These are phyloP conservation scores for Petunia axillaris DNA, from an alignment of 257 asterid species.

Conservation along the genomic window DNA sequence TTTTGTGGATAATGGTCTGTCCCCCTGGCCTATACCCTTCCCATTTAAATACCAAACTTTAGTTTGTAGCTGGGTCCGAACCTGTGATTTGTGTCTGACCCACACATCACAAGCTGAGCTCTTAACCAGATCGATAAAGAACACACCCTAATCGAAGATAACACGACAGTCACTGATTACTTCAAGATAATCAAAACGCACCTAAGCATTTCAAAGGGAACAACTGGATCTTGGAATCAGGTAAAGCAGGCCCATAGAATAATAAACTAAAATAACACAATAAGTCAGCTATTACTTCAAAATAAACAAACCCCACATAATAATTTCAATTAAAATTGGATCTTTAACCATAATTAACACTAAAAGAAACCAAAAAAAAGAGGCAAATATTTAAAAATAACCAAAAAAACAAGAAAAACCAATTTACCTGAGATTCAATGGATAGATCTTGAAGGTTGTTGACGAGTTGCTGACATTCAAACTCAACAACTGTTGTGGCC, in stretches of 20 bases:
- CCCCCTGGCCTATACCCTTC: too few species aligned
- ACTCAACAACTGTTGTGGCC: slow-evolving; percentile 49
- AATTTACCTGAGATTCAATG: slow-evolving; percentile 49
- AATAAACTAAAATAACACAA: slow-evolving; percentile 4
- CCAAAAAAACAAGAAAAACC: background rate
- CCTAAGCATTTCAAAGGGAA: background rate
- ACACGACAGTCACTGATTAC: background rate
- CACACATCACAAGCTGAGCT: too few species aligned
- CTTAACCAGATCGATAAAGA: background rate
- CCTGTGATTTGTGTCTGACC: too few species aligned
- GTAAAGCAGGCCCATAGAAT: background rate
- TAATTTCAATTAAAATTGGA: background rate
- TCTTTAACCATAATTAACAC: slow-evolving; percentile 1
- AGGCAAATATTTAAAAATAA: background rate
- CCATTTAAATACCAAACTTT: too few species aligned
- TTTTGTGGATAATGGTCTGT: too few species aligned
- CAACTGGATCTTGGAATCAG: slow-evolving; percentile 1
- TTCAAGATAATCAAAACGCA: background rate
- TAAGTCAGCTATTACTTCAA: background rate
- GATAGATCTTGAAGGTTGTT: slow-evolving; percentile 47
- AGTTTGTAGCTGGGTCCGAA: too few species aligned
- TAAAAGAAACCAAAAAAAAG: background rate
- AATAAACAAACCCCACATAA: background rate
- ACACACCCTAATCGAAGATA: background rate
- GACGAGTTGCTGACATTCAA: slow-evolving; percentile 45